A percentile compares a stretch with the other conserved stretches of the same genome.
Conservation (phyloP, 805 yeast species). For the Komagataella pseudopastoris region DNA sequence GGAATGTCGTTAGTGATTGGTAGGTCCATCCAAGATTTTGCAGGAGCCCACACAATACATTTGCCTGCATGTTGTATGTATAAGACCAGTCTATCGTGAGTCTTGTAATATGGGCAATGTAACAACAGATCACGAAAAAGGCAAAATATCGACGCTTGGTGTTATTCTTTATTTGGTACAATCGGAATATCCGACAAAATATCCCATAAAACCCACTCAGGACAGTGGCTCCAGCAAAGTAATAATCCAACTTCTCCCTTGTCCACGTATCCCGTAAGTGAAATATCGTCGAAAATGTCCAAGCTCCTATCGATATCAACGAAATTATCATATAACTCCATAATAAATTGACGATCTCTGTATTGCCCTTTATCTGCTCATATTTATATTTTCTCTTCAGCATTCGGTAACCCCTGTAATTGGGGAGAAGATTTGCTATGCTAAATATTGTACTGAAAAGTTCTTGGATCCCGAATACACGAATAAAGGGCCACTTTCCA, state of each 20-base stretch:
- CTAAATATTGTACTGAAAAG: constrained; percentile 71
- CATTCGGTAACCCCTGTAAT: constrained; percentile 30
- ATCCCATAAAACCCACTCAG: constrained; percentile 67
- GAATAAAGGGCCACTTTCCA: constrained; percentile 92
- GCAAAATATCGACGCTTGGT: constrained; percentile 22
- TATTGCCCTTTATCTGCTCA: constrained; percentile 8
- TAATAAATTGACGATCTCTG: constrained; percentile 14
- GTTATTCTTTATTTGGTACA: constrained; percentile 27
- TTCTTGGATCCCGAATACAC: constrained; percentile 78
- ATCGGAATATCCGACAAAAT: constrained; percentile 40
- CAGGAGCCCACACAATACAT: constrained; percentile 61
- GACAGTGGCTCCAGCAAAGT: constrained; percentile 85
- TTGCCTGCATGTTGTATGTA: constrained; percentile 88
- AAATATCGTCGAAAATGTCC: constrained; percentile 78
- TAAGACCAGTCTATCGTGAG: constrained; percentile 72
- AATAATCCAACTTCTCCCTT: constrained; percentile 84
- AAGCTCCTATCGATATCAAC: constrained; percentile 65
- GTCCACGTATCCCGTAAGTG: constrained; percentile 72
- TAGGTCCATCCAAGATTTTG: constrained; percentile 50
- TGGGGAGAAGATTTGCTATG: constrained; percentile 55
- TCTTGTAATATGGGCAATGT: constrained; percentile 50
- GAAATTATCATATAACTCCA: constrained; percentile 34
- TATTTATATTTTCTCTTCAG: constrained; percentile 12
- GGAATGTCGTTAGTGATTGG: constrained; percentile 19
- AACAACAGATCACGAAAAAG: constrained; percentile 31